Evolutionary conservation across 805 yeast species (phyloP).

Genomic region (Maudiozyma serrabonitensis): DNA sequence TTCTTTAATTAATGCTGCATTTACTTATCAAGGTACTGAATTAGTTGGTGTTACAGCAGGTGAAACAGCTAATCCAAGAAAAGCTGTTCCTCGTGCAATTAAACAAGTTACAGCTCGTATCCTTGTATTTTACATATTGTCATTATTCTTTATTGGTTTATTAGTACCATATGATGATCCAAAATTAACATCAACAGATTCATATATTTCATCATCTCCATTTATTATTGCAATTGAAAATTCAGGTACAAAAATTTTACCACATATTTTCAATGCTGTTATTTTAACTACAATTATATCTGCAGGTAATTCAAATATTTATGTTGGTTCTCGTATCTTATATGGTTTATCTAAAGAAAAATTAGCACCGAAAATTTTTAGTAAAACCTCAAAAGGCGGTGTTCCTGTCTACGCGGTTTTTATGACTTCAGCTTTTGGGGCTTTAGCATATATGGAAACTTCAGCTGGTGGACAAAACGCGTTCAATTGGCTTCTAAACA

Average conservation of each 20-base stretch:
- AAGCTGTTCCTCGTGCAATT: conserved; percentile 62
- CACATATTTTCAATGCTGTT: conserved; percentile 65
- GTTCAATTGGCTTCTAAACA: conserved; percentile 64
- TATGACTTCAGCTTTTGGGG: conserved; percentile 51
- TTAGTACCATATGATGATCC: conserved; percentile 62
- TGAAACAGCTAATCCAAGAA: conserved; percentile 61
- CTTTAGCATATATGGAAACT: conserved; percentile 51
- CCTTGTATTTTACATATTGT: conserved; percentile 51
- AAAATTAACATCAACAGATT: conserved; percentile 29
- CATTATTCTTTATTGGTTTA: conserved; percentile 60
- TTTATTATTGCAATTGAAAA: conserved; percentile 62
- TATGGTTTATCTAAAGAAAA: conserved; percentile 54
- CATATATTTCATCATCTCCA: conserved; percentile 52
- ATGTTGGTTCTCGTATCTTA: conserved; percentile 60
- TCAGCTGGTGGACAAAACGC: conserved; percentile 46
- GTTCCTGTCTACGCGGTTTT: conserved; percentile 53
- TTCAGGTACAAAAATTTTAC: conserved; percentile 56
- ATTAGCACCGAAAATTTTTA: conserved; percentile 47
- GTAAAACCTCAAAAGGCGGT: conserved; percentile 43
- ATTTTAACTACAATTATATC: conserved; percentile 57
- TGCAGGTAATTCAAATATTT: conserved; percentile 72
- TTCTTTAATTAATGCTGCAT: conserved; percentile 64
- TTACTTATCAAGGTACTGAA: conserved; percentile 75
- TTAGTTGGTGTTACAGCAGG: conserved; percentile 68
- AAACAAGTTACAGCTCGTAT: conserved; percentile 61